A percentile compares a stretch with the other conserved stretches of the same genome.
Evolutionary conservation across 2,329 filamentous ascomycete species (phyloP).

Genomic region (Harringtonia aguacate): DNA sequence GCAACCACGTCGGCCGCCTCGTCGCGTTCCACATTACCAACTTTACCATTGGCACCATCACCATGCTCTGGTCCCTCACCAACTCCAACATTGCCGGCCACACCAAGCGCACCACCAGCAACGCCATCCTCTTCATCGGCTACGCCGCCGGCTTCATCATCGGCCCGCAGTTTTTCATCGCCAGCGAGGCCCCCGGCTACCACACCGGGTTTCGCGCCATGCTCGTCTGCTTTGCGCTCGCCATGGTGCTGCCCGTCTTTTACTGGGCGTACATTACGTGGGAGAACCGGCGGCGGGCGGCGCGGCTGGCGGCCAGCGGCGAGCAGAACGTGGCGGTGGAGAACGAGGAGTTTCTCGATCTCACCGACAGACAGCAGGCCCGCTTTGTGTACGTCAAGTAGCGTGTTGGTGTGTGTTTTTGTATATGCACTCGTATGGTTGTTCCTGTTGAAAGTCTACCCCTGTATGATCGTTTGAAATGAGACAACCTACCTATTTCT

Average conservation of each 20-base stretch:
- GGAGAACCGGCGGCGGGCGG: background rate
- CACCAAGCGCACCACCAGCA: constrained; percentile 49
- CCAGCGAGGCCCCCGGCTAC: constrained; percentile 4
- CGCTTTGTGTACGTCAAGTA: constrained; percentile 6
- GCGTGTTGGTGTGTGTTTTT: no score
- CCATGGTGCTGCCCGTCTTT: background rate
- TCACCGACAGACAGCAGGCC: constrained; percentile 14
- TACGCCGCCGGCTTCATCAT: constrained; percentile 5
- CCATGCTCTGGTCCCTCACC: constrained; percentile 49
- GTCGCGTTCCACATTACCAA: constrained; percentile 38
- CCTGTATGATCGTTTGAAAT: no score
- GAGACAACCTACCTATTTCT: no score
- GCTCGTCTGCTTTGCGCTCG: constrained; percentile 1
- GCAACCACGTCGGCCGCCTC: constrained; percentile 35
- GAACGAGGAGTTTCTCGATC: constrained; percentile 11
- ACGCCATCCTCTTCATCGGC: constrained; percentile 38
- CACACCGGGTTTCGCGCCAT: constrained; percentile 7
- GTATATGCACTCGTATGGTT: no score
- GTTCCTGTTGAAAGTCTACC: no score
- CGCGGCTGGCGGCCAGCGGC: background rate
- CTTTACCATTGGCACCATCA: constrained; percentile 36
- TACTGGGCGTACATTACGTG: background rate
- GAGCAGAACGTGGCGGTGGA: background rate
- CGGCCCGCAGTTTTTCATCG: constrained; percentile 9
- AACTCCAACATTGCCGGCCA: constrained; percentile 56